A percentile compares a stretch with the other conserved stretches of the same genome.
These are phyloP conservation scores for Daldinia vernicosa DNA, from an alignment of 495 filamentous ascomycete genomes.

Conservation along the genomic window DNA sequence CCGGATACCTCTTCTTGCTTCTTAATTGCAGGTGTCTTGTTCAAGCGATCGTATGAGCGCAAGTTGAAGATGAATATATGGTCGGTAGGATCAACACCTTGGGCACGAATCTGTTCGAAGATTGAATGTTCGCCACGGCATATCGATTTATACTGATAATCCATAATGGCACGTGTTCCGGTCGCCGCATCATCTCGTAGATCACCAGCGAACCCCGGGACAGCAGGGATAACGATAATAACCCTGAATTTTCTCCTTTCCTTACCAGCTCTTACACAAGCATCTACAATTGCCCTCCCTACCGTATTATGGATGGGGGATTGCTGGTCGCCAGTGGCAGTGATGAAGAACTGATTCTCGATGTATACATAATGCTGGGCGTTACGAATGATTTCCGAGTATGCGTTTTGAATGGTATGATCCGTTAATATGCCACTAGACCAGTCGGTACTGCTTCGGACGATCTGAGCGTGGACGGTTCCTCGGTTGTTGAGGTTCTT, in stretches of 20 bases:
- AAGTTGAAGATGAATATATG: constrained; percentile 94
- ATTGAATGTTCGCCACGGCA: constrained; percentile 91
- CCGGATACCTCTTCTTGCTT: constrained; percentile 80
- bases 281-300: constrained; percentile 88
- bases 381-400: constrained; percentile 81
- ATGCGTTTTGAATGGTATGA: constrained; percentile 92
- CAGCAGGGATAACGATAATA: constrained; percentile 87
- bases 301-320: constrained; percentile 86
- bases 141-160: constrained; percentile 98
- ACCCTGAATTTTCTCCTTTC: constrained; percentile 90
- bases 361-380: constrained; percentile 95
- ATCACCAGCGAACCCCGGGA: constrained; percentile 95
- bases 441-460: constrained; percentile 91
- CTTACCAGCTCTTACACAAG: constrained; percentile 79
- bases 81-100: constrained; percentile 81
- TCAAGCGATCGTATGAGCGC: constrained; percentile 87
- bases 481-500: constrained; percentile 63
- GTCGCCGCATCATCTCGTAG: constrained; percentile 80
- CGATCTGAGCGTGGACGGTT: constrained; percentile 80
- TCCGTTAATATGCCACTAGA: constrained; percentile 92
- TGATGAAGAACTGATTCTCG: constrained; percentile 98
- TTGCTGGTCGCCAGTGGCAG: constrained; percentile 89
- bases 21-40: constrained; percentile 74
- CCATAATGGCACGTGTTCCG: constrained; percentile 95
- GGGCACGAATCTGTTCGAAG: constrained; percentile 75